Evolutionary conservation across 106 monocot species (phyloP).

Genomic region (Apostasia ramifera): DNA sequence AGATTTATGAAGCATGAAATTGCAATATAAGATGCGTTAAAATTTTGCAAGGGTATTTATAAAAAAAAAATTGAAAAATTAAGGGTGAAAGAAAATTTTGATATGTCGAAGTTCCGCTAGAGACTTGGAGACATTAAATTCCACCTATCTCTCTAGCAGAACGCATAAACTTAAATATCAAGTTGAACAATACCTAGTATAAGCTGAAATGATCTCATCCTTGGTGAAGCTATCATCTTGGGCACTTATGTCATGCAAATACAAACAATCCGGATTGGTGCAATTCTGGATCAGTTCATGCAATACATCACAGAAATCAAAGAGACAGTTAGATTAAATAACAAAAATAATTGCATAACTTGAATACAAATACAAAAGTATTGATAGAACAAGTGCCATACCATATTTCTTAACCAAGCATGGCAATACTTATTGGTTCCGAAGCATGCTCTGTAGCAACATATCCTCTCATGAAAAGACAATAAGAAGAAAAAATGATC

Average conservation of each 20-base stretch:
- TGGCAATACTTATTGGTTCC: constrained; percentile 79
- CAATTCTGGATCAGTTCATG: constrained; percentile 28
- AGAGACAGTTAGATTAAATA: not conserved
- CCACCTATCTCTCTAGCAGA: not conserved
- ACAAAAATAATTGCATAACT: not conserved
- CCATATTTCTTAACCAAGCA: constrained; percentile 70
- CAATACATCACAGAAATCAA: constrained; percentile 7
- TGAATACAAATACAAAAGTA: not conserved
- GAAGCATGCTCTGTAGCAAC: constrained; percentile 51
- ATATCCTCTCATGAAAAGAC: constrained; percentile 7
- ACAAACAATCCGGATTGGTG: constrained; percentile 73
- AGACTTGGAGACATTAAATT: too few species aligned
- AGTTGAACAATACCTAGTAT: constrained; percentile 36
- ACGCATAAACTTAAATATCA: not conserved
- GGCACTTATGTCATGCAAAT: constrained; percentile 67
- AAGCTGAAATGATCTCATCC: constrained; percentile 70
- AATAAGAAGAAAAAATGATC: constrained; percentile 22
- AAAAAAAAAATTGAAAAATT: too few species aligned
- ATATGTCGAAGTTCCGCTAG: too few species aligned
- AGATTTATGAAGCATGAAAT: too few species aligned
- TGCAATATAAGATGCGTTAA: too few species aligned
- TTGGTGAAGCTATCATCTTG: constrained; percentile 75
- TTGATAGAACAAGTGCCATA: constrained; percentile 1
- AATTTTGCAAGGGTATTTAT: too few species aligned
- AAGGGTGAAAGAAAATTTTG: too few species aligned